Conservation (phyloP, 306 rosid genomes). For the Quercus gilva region DNA sequence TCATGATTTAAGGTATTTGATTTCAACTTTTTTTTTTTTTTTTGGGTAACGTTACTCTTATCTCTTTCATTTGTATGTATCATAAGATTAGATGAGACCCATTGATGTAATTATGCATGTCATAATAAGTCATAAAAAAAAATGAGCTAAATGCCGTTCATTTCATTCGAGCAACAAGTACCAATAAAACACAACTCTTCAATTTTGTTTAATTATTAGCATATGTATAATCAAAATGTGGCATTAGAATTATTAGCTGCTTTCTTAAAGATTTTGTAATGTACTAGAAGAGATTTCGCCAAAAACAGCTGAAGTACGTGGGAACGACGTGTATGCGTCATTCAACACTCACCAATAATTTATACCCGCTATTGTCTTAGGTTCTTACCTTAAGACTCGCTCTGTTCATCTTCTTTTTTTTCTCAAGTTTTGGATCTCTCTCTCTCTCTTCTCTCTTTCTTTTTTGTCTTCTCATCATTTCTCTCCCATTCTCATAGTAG, state of each 20-base stretch:
- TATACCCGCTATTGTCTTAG: constrained; percentile 8
- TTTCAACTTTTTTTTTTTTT: not conserved
- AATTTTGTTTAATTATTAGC: too few relatives aligned
- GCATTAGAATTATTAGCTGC: too few relatives aligned
- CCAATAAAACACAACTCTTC: too few relatives aligned
- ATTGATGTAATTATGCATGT: too few relatives aligned
- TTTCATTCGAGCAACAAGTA: too few relatives aligned
- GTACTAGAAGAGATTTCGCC: not conserved
- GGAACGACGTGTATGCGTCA: not conserved
- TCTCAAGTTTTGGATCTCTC: not conserved
- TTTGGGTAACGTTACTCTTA: not conserved
- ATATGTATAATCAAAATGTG: too few relatives aligned
- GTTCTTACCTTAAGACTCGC: not conserved
- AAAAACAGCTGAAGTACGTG: not conserved
- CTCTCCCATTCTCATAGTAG: not conserved
- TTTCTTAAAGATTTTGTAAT: too few relatives aligned
- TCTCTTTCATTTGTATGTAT: not conserved
- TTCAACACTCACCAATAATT: not conserved
- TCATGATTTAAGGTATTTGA: not conserved
- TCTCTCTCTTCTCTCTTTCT: not conserved
- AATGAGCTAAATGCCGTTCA: too few relatives aligned
- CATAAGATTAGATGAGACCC: not conserved
- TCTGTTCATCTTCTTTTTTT: not conserved
- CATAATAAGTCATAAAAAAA: too few relatives aligned
- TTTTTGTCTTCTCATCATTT: not conserved